Conservation (phyloP, 139 green algal genomes). For the Nannochloris sp. region DNA sequence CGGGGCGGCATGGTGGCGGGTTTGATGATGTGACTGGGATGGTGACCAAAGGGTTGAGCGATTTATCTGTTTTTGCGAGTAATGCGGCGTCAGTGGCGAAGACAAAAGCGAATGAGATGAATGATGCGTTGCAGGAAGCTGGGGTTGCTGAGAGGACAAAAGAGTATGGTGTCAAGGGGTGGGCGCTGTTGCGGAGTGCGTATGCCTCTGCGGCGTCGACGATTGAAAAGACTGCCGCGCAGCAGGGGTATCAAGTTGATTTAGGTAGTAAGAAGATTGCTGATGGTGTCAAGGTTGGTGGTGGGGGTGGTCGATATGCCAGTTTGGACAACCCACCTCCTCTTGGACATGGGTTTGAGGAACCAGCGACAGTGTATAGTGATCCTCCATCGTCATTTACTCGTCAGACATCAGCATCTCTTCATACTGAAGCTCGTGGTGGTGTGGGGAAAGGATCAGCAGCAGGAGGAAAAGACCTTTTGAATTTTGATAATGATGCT, state of each 20-base stretch:
- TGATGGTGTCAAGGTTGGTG: neutral
- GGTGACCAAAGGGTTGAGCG: constrained; percentile 51
- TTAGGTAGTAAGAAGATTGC: constrained; percentile 25
- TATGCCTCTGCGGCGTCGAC: constrained; percentile 30
- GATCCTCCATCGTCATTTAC: too few relatives aligned
- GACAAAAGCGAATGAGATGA: neutral
- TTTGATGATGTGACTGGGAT: constrained; percentile 27
- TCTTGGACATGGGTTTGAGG: neutral
- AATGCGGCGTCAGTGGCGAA: constrained; percentile 3
- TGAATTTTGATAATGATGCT: neutral
- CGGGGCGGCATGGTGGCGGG: neutral
- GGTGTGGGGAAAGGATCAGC: too few relatives aligned
- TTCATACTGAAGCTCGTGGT: too few relatives aligned
- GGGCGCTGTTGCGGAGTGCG: constrained; percentile 34
- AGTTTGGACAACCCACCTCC: neutral
- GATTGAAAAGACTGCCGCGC: constrained; percentile 31
- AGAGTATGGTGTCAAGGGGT: constrained; percentile 35
- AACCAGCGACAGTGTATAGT: too few relatives aligned
- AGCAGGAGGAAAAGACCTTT: neutral
- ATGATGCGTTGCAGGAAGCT: constrained; percentile 10
- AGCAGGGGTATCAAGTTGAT: constrained; percentile 42
- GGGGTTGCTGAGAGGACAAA: constrained; percentile 32
- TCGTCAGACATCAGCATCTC: too few relatives aligned
- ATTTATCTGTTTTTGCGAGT: constrained; percentile 27
- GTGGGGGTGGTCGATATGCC: neutral